phyloP scores from a whole-genome alignment of 2,329 filamentous ascomycete genomes.

The Stachybotrys chlorohalonatus region DNA sequence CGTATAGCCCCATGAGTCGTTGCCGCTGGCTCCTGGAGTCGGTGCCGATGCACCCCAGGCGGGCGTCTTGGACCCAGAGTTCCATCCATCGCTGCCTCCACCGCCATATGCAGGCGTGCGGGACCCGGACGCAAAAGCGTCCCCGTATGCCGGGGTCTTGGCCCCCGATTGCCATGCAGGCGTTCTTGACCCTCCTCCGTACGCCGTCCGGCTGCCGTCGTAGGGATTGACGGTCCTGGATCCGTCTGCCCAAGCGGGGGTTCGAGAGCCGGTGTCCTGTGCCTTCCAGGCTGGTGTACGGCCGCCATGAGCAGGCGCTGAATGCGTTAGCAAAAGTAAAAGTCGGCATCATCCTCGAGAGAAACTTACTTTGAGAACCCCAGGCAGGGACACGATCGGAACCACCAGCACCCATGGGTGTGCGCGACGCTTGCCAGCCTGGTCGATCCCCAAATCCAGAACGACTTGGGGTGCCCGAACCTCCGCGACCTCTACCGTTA shows the following conservation, averaged over 20 bases:
- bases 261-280: constrained; percentile 48
- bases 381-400: constrained; percentile 69
- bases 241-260: constrained; percentile 62
- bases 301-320: constrained; percentile 48
- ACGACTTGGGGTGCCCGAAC: constrained; percentile 33
- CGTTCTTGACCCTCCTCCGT: constrained; percentile 63
- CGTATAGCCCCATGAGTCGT: constrained; percentile 53
- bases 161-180: constrained; percentile 73
- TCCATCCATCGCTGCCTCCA: constrained; percentile 48
- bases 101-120: constrained; percentile 56
- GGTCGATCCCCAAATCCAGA: constrained; percentile 35
- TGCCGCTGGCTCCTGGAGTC: constrained; percentile 47
- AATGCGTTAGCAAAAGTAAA: constrained; percentile 12
- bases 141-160: constrained; percentile 54
- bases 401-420: constrained; percentile 51
- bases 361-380: constrained; percentile 57
- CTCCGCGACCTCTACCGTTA: constrained; percentile 39
- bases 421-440: constrained; percentile 59
- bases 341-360: not conserved
- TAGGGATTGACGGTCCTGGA: constrained; percentile 62
- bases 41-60: constrained; percentile 55
- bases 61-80: constrained; percentile 67
- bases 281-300: constrained; percentile 56
- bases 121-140: constrained; percentile 58
- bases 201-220: constrained; percentile 66